Conservation (phyloP, 139 green algal species). For the Auxenochlorella pyrenoidosa region DNA sequence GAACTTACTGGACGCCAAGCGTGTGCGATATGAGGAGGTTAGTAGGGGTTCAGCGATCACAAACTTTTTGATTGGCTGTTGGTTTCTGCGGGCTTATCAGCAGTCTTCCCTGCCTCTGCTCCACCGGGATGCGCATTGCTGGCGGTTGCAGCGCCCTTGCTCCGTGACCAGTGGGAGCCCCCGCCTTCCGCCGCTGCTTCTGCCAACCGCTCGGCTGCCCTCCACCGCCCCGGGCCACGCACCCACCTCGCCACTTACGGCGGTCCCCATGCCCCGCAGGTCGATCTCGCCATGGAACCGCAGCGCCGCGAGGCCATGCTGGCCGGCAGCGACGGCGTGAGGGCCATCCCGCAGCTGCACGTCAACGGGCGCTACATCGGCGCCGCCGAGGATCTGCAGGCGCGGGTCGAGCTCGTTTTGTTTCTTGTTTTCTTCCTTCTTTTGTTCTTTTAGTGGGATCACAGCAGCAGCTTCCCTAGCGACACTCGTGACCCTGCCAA, state of each 20-base stretch:
- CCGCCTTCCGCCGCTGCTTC: background rate
- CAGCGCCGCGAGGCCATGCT: constrained; percentile 55
- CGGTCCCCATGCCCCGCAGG: constrained; percentile 36
- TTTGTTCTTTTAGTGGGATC: no score
- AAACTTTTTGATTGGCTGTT: no score
- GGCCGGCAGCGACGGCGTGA: constrained; percentile 38
- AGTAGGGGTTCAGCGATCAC: background rate
- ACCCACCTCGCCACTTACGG: background rate
- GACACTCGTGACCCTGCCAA: no score
- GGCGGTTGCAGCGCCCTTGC: no score
- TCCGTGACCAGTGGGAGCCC: background rate
- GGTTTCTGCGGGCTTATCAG: no score
- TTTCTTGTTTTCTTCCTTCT: no score
- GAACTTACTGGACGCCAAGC: constrained; percentile 64
- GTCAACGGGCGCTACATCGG: constrained; percentile 56
- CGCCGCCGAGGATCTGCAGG: constrained; percentile 7
- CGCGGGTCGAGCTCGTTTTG: no score
- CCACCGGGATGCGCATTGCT: background rate
- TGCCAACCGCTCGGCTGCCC: background rate
- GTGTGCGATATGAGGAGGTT: constrained; percentile 60
- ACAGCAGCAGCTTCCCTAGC: no score
- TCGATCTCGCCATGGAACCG: constrained; percentile 60
- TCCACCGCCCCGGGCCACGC: no score
- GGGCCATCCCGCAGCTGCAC: constrained; percentile 68
- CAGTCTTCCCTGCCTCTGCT: background rate